phyloP scores from a whole-genome alignment of 164 flowering plant genomes.

The Sedum album region DNA sequence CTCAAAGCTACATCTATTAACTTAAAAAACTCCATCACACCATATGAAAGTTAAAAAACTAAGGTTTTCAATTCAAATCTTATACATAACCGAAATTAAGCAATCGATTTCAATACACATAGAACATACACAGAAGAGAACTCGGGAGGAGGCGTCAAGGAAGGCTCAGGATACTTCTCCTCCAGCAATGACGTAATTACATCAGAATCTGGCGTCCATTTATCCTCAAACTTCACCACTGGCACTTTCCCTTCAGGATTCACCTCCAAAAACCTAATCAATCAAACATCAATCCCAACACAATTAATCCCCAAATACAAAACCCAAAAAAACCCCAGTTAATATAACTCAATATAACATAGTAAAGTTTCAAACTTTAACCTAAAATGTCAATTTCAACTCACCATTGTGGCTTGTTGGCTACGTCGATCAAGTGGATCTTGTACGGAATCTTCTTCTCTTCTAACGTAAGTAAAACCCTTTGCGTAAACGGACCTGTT shows the following conservation, averaged over 20 bases:
- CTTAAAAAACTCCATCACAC: too few relatives aligned
- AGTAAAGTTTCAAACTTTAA: not conserved
- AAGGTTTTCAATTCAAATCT: too few relatives aligned
- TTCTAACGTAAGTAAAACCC: constrained; percentile 73
- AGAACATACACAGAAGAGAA: constrained; percentile 63
- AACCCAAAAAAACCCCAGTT: not conserved
- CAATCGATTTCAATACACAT: not conserved
- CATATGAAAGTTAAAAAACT: too few relatives aligned
- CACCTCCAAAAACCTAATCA: constrained; percentile 61
- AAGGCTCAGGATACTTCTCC: constrained; percentile 9
- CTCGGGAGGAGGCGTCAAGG: constrained; percentile 48
- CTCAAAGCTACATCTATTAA: too few relatives aligned
- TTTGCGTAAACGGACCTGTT: constrained; percentile 65
- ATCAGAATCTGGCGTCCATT: constrained; percentile 93
- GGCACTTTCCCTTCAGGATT: constrained; percentile 93
- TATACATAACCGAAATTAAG: too few relatives aligned
- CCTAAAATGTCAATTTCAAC: not conserved
- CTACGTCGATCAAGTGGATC: not conserved
- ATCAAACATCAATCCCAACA: not conserved
- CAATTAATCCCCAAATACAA: not conserved
- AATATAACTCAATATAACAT: not conserved
- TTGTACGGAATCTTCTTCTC: constrained; percentile 44
- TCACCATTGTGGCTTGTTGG: not conserved
- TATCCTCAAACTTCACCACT: constrained; percentile 66
- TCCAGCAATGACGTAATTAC: constrained; percentile 72